phyloP scores from a whole-genome alignment of 352 stramenopile species.

The Pythium sukuiense region DNA sequence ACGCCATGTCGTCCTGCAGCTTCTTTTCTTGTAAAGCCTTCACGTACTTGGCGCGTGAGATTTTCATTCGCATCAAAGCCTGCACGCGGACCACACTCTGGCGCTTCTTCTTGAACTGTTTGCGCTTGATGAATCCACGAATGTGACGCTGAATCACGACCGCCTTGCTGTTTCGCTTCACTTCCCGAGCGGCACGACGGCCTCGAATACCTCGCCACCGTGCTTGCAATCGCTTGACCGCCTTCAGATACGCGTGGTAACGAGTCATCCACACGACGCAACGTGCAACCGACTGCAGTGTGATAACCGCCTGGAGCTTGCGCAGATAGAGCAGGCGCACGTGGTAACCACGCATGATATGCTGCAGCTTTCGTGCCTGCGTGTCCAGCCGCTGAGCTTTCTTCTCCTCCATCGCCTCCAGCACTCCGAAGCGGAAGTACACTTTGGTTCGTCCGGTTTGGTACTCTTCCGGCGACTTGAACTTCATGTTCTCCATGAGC shows the following conservation, averaged over 20 bases:
- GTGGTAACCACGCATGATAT: conserved; percentile 71
- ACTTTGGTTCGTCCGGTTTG: conserved; percentile 76
- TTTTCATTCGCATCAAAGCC: conserved; percentile 78
- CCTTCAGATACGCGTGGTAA: conserved; percentile 62
- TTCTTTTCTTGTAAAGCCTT: conserved; percentile 77
- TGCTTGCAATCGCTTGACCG: conserved; percentile 63
- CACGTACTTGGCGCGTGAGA: conserved; percentile 76
- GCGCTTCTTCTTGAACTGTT: conserved; percentile 27
- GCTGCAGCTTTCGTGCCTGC: conserved; percentile 64
- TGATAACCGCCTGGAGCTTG: conserved; percentile 70
- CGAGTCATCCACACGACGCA: conserved; percentile 78
- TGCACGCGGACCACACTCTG: conserved; percentile 35
- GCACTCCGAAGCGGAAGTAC: conserved; percentile 79
- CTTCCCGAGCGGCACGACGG: conserved; percentile 47
- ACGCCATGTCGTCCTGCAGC: conserved; percentile 84
- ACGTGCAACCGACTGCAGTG: conserved; percentile 79
- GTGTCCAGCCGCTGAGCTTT: conserved; percentile 54
- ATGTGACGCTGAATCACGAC: conserved; percentile 68
- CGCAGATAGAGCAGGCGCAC: conserved; percentile 61
- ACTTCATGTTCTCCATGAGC: conserved; percentile 61
- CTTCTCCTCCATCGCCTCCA: conserved; percentile 80
- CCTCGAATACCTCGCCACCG: conserved; percentile 77
- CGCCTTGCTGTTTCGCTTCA: conserved; percentile 57
- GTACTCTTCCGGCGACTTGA: conserved; percentile 71
- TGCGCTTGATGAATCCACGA: conserved; percentile 60